phyloP scores from a whole-genome alignment of 371 early-diverging fungal species.

The Chytridiales sp. region DNA sequence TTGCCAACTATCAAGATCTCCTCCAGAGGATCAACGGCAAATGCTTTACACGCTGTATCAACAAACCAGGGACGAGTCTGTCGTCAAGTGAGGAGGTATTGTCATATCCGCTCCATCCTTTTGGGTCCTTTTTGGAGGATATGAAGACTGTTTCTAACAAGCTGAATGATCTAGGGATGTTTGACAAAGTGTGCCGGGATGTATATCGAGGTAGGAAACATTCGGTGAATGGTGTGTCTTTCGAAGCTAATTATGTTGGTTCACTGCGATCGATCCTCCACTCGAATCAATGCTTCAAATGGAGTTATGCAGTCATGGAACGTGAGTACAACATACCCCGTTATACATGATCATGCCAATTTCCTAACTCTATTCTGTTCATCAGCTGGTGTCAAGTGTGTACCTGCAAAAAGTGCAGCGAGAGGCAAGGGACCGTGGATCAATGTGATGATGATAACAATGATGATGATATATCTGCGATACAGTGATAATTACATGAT shows the following conservation, averaged over 20 bases:
- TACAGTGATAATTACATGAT: too few species aligned
- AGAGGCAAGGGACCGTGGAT: too few species aligned
- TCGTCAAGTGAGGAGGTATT: constrained; percentile 16
- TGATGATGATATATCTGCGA: too few species aligned
- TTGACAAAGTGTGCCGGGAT: constrained; percentile 16
- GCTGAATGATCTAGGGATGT: constrained; percentile 8
- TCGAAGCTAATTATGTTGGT: too few species aligned
- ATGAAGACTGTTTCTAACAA: background rate
- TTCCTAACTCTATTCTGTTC: too few species aligned
- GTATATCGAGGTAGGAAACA: constrained; percentile 25
- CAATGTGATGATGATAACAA: too few species aligned
- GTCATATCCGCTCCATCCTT: background rate
- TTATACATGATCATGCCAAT: too few species aligned
- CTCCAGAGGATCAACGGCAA: constrained; percentile 24
- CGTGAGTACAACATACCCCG: too few species aligned
- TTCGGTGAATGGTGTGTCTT: too few species aligned
- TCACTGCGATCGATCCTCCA: too few species aligned
- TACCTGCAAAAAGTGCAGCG: constrained; percentile 14
- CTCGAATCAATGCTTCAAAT: too few species aligned
- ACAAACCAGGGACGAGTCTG: constrained; percentile 21
- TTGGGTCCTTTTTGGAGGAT: background rate
- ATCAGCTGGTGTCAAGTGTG: constrained; percentile 8
- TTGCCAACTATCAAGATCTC: constrained; percentile 86
- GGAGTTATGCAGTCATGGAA: too few species aligned
- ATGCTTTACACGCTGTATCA: constrained; percentile 25